Conservation (phyloP, 2,329 filamentous ascomycete species). For the Plectosphaerella cucumerina region DNA sequence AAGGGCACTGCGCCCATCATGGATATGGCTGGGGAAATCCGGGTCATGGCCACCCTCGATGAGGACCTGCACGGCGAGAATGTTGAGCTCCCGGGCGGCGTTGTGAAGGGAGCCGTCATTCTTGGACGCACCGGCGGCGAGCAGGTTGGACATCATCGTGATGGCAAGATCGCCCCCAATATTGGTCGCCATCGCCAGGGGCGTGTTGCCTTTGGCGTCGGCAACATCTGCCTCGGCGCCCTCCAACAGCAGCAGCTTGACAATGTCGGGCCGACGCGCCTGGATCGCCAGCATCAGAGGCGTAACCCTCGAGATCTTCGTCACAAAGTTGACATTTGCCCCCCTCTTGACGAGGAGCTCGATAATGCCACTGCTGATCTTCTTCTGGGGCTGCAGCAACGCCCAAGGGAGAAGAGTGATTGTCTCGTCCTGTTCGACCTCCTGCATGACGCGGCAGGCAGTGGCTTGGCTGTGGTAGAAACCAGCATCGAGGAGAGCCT, state of each 20-base stretch:
- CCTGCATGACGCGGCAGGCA: slow-evolving; percentile 36
- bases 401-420: slow-evolving; percentile 58
- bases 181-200: slow-evolving; percentile 55
- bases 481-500: slow-evolving; percentile 50
- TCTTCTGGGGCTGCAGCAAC: slow-evolving; percentile 58
- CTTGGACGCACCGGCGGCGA: slow-evolving; percentile 50
- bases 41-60: slow-evolving; percentile 57
- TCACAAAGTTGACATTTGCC: slow-evolving; percentile 55
- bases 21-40: slow-evolving; percentile 60
- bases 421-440: slow-evolving; percentile 46
- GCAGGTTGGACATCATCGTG: slow-evolving; percentile 49
- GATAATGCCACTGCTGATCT: slow-evolving; percentile 54
- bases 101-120: slow-evolving; percentile 67
- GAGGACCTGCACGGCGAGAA: slow-evolving; percentile 51
- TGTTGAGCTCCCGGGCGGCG: slow-evolving; percentile 54
- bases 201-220: slow-evolving; percentile 54
- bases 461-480: slow-evolving; percentile 56
- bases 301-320: slow-evolving; percentile 46
- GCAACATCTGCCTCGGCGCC: slow-evolving; percentile 56
- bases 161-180: slow-evolving; percentile 49
- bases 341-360: slow-evolving; percentile 48
- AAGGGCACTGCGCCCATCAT: slow-evolving; percentile 59
- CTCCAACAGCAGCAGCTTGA: slow-evolving; percentile 50
- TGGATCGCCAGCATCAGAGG: slow-evolving; percentile 58
- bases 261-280: slow-evolving; percentile 50